Evolutionary conservation across 495 filamentous ascomycete genomes (phyloP), one percentile per base, ranked within the genome.

Genomic region (Melanomma pulvis-pyrius): DNA sequence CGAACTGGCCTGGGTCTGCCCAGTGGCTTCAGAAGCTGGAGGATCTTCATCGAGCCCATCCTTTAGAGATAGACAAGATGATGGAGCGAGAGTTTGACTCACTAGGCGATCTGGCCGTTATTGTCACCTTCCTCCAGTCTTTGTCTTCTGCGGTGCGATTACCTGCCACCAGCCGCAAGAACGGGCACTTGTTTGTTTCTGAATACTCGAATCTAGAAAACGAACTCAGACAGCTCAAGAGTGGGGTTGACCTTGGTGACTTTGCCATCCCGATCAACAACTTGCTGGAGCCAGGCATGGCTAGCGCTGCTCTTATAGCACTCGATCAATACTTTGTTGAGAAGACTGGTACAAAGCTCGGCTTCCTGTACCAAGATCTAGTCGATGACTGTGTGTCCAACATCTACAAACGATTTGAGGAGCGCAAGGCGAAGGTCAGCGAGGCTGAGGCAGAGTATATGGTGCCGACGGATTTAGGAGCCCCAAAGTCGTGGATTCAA

Each of bases 191-290:
- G 28, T 57, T 57, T 24, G 53, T 57, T 5, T 30, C 50, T 26
- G n/a, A 26, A 57, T 39, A 36, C 21, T 41, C 32, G 11, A 26
- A 34, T 24, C 53, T 57, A 57, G 53, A 57, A 36, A 41, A 39
- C 26, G 53, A 57, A 41, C 30, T 57, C 32, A 57, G 53, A 41
- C 53, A 57, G 32, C 53, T 57, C n/a, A 57, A 57, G 53, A 57
- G 25, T 24, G 53, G 30, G 13, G 25, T 79, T 2, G 75, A 80
- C 32, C 63, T 80, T 15, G 54, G 53, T 8, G 63, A 75, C 4
- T 77, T 75, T 57, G 76, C 65, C 1, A 53, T 70, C 17, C 77
- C 77, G 0, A 75, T 78, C 30, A 72, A 75, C 46, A 77, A 76
- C 19, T 74, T 80, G 7, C 57, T 76, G 1, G 61, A 78, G 56